These are phyloP conservation scores for Yamadazyma tumulicola DNA, from an alignment of 805 yeast genomes.

Conservation along the genomic window DNA sequence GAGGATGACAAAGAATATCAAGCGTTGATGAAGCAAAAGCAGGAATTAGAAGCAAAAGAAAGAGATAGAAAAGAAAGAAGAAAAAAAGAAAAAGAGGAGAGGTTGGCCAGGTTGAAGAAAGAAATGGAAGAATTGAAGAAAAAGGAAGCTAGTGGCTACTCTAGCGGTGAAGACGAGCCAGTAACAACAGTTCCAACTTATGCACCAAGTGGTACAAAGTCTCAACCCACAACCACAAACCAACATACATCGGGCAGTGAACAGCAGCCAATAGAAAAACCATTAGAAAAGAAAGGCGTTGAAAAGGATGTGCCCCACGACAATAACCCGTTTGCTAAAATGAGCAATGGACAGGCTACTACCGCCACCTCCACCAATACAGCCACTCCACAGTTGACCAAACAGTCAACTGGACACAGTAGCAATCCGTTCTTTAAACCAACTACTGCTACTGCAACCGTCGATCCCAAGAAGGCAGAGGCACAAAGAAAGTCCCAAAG, in stretches of 20 bases:
- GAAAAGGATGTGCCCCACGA: slow-evolving; percentile 21
- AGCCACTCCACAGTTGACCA: slow-evolving; percentile 7
- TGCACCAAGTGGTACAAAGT: slow-evolving; percentile 11
- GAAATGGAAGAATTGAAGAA: slow-evolving; percentile 55
- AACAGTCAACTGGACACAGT: slow-evolving; percentile 7
- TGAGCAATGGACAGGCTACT: slow-evolving; percentile 14
- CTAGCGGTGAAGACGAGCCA: slow-evolving; percentile 12
- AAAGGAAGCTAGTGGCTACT: slow-evolving; percentile 23
- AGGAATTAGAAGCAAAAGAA: slow-evolving; percentile 42
- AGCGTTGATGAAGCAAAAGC: slow-evolving; percentile 43
- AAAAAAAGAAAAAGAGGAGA: slow-evolving; percentile 57
- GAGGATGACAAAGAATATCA: slow-evolving; percentile 48
- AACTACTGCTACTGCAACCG: slow-evolving; percentile 15
- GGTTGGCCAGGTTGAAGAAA: slow-evolving; percentile 52
- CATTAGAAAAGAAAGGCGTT: slow-evolving; percentile 6
- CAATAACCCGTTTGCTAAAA: slow-evolving; percentile 50
- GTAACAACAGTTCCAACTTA: slow-evolving; percentile 15
- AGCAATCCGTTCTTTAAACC: slow-evolving; percentile 61
- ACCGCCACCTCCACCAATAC: slow-evolving; percentile 1
- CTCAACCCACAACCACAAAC: slow-evolving; percentile 1
- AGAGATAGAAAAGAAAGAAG: slow-evolving; percentile 45
- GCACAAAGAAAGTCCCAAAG: slow-evolving; percentile 74
- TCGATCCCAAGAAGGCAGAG: slow-evolving; percentile 59
- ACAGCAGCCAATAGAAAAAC: slow-evolving; percentile 6
- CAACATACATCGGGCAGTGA: slow-evolving; percentile 2